phyloP scores from a whole-genome alignment of 1,284 basidiomycete species.

The Tilletia setariae region DNA sequence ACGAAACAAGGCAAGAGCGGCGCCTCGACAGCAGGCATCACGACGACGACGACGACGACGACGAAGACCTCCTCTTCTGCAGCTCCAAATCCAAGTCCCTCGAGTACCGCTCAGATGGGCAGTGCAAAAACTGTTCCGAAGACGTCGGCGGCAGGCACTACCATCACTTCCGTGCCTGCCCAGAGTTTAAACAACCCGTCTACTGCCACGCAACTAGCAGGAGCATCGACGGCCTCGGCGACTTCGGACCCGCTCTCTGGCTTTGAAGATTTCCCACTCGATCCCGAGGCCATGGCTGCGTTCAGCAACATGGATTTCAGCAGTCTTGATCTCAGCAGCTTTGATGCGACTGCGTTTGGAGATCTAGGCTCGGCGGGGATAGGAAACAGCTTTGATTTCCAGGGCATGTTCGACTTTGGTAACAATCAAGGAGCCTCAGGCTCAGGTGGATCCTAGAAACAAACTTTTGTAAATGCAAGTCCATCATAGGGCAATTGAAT shows the following conservation, averaged over 20 bases:
- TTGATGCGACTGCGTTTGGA: neutral
- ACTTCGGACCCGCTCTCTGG: neutral
- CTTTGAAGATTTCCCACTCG: neutral
- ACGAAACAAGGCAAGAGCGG: neutral
- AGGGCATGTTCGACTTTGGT: too few relatives aligned
- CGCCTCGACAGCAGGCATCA: neutral
- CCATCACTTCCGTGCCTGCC: neutral
- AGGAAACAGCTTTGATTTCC: too few relatives aligned
- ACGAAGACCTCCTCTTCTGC: neutral
- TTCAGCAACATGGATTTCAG: constrained; percentile 5
- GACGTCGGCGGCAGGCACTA: neutral
- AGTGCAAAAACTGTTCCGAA: neutral
- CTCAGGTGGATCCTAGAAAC: too few relatives aligned
- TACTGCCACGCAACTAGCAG: neutral
- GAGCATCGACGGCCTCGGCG: neutral
- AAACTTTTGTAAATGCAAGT: too few relatives aligned
- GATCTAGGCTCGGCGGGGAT: too few relatives aligned
- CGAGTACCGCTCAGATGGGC: neutral
- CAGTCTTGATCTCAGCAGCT: neutral
- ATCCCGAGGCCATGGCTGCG: constrained; percentile 11
- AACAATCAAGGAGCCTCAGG: too few relatives aligned
- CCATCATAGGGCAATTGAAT: too few relatives aligned
- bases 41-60: neutral
- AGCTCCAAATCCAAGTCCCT: neutral
- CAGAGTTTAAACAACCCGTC: neutral